Evolutionary conservation across 2,329 filamentous ascomycete species (phyloP), one percentile per base, ranked within the genome.

Genomic region (Cladorrhinum sp.): DNA sequence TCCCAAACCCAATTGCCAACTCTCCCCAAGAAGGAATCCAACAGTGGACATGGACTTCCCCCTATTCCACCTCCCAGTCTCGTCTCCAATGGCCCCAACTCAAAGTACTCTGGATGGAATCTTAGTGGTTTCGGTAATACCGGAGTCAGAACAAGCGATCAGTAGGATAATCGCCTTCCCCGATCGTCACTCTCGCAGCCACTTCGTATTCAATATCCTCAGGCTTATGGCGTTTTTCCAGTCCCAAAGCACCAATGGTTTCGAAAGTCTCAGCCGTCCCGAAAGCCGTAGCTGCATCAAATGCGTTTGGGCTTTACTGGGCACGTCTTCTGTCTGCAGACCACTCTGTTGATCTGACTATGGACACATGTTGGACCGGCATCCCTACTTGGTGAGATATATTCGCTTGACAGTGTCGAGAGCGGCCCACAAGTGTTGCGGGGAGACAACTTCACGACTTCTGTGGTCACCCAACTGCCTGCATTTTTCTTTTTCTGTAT

Each of bases 111-210:
- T 53, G 74, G 73, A 50, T 76, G 74, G 77, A 75, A 77, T 63
- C 64, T 74, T 36, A 72, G 71, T 63, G 74, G 74, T 66, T 75
- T 78, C 70, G 74, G 75, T 57, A 75, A 76, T 64, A 74, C 73
- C 50, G 74, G 73, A 60, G 71, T 75, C 57, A 73, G 73, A 67
- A 67, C 71, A 24, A 69, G 67, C 60, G 73, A 75, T 56, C 63
- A 70, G 57, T 67, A 62, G 57, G 10, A 18, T 45, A 18, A 18
- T 18, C n/a, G n/a, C n/a, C 16, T 3, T 45, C 18, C 41, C 41
- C 16, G 41, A 20, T 18, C 18, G 8, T 45, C n/a, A 18, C 41
- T n/a, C 16, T 45, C 41, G 29, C 25, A 22, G 22, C 18, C 10
- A 51, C 25, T 25, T 29, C 32, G 55, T 48, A 38, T 16, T 3